Evolutionary conservation across 169 alveolate species (phyloP).

Genomic region (Cryptosporidium bovis): DNA sequence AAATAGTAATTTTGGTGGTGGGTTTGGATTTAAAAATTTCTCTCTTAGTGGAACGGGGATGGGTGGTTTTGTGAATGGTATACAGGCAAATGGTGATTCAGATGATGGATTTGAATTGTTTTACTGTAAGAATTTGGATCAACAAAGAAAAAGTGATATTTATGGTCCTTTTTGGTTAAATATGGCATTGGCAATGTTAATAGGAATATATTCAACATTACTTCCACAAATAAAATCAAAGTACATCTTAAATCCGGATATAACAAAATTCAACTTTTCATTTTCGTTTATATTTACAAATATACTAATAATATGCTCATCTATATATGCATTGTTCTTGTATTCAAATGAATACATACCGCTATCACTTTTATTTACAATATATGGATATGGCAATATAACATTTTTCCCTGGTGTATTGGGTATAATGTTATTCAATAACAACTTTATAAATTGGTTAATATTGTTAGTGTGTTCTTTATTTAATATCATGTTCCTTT

Average conservation of each 20-base stretch:
- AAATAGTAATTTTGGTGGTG: neutral
- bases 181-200: conserved; percentile 24
- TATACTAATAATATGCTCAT: neutral
- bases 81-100: neutral
- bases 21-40: conserved; percentile 4
- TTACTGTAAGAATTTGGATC: conserved; percentile 52
- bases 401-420: conserved; percentile 40
- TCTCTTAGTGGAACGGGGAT: conserved; percentile 2
- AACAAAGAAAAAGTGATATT: conserved; percentile 43
- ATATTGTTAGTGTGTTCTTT: conserved; percentile 9
- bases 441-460: conserved; percentile 24
- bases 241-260: conserved; percentile 44
- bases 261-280: conserved; percentile 31
- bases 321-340: conserved; percentile 11
- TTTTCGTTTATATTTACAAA: conserved; percentile 47
- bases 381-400: conserved; percentile 61
- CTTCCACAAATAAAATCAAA: conserved; percentile 50
- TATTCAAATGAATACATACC: conserved; percentile 34
- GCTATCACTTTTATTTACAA: conserved; percentile 34
- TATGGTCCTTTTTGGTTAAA: conserved; percentile 67
- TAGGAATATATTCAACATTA: conserved; percentile 48
- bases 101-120: conserved; percentile 57
- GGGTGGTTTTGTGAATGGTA: neutral
- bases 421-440: conserved; percentile 15
- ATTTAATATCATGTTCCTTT: conserved; percentile 35